Evolutionary conservation across 2,329 filamentous ascomycete genomes (phyloP), one percentile per base, ranked within the genome.

Genomic region (Nannizziopsis arthrosporioides): DNA sequence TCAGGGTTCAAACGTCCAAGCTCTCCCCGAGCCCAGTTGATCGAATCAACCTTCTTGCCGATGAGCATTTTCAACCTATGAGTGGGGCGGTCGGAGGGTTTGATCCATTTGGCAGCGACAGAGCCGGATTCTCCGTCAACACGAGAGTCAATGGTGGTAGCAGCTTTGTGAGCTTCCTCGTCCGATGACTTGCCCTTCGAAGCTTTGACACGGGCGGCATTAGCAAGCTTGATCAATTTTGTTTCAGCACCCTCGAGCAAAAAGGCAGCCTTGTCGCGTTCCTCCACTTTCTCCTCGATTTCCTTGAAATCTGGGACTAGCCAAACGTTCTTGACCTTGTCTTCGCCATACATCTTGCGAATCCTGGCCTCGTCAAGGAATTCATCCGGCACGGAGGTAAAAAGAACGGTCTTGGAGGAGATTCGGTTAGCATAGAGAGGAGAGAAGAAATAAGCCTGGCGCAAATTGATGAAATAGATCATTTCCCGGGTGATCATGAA

Each of bases 11-110:
- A 76, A 42, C 80, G 80, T 54, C 82, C 77, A 45, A 95, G 78
- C 64, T 93, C 84, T 1, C 74, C 72, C 44, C 92, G 84, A 54
- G 81, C 84, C 84, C 85, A 95, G 53, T 90, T 80, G 64, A 98
- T 95, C 0, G 88, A 92, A 67, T 98, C 92, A 12, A 95, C 89
- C 64, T 94, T 92, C 61, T 87, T 82, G 56, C 88, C 85, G 55
- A 89, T 76, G 17, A 92, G 64, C 5, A 75, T 73, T 62, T 83
- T 85, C 48, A 82, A 69, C 31, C 78, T 78, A 61, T 94, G 88
- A 1, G 82, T 81, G 1, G 88, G 88, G 38, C 88, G 78, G 57
- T 87, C 75, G 64, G 85, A 82, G 8, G 73, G 69, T 12, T 80
- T 74, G 35, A 94, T 70, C 81, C 51, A 38, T 52, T 47, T 31